Evolutionary conservation across 2,329 filamentous ascomycete species (phyloP), one percentile per base, ranked within the genome.

Genomic region (Thermothelomyces thermophilus): DNA sequence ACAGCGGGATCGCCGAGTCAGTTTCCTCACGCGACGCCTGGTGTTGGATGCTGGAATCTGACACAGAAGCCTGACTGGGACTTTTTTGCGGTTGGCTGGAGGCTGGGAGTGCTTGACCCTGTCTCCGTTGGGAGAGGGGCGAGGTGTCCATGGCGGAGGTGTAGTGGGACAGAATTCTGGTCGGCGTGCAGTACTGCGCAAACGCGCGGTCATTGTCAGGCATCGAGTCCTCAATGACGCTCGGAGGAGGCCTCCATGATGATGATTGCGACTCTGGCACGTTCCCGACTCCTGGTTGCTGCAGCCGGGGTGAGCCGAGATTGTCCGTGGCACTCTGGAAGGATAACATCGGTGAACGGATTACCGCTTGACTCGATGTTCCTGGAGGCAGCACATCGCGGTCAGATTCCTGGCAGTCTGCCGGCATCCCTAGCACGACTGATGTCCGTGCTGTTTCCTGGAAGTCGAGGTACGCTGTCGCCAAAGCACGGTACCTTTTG

Each of bases 201-300:
- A 69, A 53, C 0, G 57, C 53, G 11, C 63, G 43, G 60, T 65
- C 54, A 46, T 68, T 66, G 7, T 67, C 62, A 0, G 70, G 73
- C 55, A 79, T 73, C 0, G 79, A 83, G 58, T 83, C 79, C 9
- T 68, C 70, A 17, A 83, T 69, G 24, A 75, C 67, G 50, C 75
- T 80, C 0, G 74, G 70, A 2, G 72, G 73, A 13, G 69, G 63
- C 39, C 62, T 60, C 69, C 70, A 74, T 43, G 72, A 70, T 43
- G 72, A 70, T 24, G 56, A 54, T 33, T 66, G 65, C 2, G 63
- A 61, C 22, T 56, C 52, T 26, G 30, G 37, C 3, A 42, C 48
- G 13, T 24, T 50, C 11, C 9, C 40, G 24, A 39, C 30, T 31
- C 44, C 41, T n/a, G 46, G 5, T 31, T 28, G 40, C 34, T 24